A percentile compares a stretch with the other conserved stretches of the same genome.
Evolutionary conservation across 2,329 filamentous ascomycete species (phyloP).

Genomic region (Fusarium papillatum): DNA sequence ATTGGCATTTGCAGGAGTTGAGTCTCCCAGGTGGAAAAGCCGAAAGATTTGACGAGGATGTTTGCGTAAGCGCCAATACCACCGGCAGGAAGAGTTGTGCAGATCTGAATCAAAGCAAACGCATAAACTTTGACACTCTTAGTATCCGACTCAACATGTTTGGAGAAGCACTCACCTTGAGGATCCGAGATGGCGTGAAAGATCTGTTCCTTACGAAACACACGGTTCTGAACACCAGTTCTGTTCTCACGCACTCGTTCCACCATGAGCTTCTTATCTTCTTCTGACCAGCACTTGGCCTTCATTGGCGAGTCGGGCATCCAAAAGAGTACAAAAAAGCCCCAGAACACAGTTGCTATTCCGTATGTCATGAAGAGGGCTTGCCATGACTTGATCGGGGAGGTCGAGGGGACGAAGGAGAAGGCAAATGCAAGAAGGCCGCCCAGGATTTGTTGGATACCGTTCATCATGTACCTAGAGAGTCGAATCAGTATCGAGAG

Average conservation of each 20-base stretch:
- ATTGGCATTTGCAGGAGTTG: constrained; percentile 83
- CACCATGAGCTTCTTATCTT: constrained; percentile 73
- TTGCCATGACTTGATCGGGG: constrained; percentile 74
- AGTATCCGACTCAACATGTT: background rate
- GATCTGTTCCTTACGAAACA: constrained; percentile 59
- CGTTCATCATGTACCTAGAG: constrained; percentile 78
- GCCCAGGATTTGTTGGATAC: constrained; percentile 78
- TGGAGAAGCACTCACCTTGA: constrained; percentile 56
- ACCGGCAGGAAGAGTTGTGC: constrained; percentile 79
- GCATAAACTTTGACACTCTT: constrained; percentile 58
- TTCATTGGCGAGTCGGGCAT: constrained; percentile 80
- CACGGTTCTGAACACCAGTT: constrained; percentile 70
- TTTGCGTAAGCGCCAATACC: constrained; percentile 80
- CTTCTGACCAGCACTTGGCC: constrained; percentile 75
- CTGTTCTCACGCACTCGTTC: constrained; percentile 71
- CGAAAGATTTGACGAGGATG: constrained; percentile 78
- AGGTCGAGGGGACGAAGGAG: constrained; percentile 59
- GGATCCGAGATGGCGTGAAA: constrained; percentile 70
- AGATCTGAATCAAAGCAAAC: constrained; percentile 74
- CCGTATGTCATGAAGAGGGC: constrained; percentile 77
- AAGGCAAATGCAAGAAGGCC: constrained; percentile 77
- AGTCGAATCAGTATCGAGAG: background rate
- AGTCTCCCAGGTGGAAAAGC: constrained; percentile 75
- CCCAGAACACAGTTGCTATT: constrained; percentile 71
- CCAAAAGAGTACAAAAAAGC: constrained; percentile 70